Conservation (phyloP, 2,329 filamentous ascomycete species). For the Diaporthe vexans region DNA sequence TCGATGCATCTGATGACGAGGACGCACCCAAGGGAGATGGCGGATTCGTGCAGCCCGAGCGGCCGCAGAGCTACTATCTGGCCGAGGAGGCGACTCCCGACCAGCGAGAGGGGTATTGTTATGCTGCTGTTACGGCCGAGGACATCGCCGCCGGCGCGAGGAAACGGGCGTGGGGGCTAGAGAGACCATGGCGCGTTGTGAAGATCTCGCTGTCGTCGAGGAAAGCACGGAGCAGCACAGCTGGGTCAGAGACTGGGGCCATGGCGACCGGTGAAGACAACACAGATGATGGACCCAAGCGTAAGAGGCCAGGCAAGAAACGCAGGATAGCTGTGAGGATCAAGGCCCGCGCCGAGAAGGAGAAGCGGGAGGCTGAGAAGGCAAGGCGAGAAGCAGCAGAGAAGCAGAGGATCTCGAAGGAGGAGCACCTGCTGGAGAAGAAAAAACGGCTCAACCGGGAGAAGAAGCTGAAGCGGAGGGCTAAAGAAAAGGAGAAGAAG, state of each 20-base stretch:
- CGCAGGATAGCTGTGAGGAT: conserved; percentile 65
- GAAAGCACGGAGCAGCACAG: neutral
- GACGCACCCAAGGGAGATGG: conserved; percentile 52
- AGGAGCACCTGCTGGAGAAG: conserved; percentile 71
- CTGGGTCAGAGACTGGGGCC: conserved; percentile 16
- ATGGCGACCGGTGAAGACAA: conserved; percentile 34
- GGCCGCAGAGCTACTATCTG: conserved; percentile 66
- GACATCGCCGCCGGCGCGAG: conserved; percentile 61
- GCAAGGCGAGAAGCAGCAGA: conserved; percentile 54
- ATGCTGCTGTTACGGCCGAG: conserved; percentile 66
- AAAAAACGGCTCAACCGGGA: conserved; percentile 72
- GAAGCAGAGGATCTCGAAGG: conserved; percentile 62
- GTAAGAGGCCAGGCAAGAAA: conserved; percentile 70
- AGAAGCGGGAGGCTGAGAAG: conserved; percentile 41
- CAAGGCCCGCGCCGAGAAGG: conserved; percentile 57
- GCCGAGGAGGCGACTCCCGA: conserved; percentile 54
- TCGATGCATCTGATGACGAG: conserved; percentile 57
- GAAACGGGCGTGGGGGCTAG: conserved; percentile 67
- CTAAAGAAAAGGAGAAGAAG: conserved; percentile 71
- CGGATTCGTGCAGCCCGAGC: conserved; percentile 55
- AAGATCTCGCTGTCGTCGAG: conserved; percentile 55
- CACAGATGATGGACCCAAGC: conserved; percentile 51
- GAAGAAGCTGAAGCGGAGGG: conserved; percentile 71
- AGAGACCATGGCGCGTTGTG: conserved; percentile 72
- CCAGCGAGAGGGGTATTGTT: conserved; percentile 56